Evolutionary conservation across 164 flowering plant species (phyloP).

Genomic region (Aristolochia fimbriata): DNA sequence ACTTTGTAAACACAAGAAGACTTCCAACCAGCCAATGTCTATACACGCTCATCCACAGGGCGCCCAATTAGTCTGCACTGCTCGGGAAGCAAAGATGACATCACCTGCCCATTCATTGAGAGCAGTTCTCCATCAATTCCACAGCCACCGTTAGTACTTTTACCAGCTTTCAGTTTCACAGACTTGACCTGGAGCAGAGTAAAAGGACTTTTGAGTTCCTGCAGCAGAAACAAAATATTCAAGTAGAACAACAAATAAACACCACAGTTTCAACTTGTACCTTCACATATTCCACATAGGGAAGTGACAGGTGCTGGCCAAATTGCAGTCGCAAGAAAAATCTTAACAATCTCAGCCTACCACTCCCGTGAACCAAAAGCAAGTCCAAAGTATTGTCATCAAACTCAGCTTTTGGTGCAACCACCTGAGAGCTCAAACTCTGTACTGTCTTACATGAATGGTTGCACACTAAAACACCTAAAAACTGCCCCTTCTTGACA

Average conservation of each 20-base stretch:
- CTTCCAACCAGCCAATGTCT: background rate
- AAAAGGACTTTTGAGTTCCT: background rate
- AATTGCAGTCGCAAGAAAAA: conserved; percentile 75
- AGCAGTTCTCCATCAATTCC: conserved; percentile 95
- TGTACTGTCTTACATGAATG: conserved; percentile 97
- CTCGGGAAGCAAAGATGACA: conserved; percentile 79
- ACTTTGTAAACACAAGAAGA: background rate
- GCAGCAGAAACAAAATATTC: background rate
- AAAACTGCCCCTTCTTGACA: conserved; percentile 60
- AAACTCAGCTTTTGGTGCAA: conserved; percentile 94
- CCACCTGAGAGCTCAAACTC: conserved; percentile 82
- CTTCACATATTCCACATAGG: conserved; percentile 93
- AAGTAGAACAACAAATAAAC: background rate
- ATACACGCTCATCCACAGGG: conserved; percentile 26
- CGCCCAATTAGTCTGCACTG: conserved; percentile 97
- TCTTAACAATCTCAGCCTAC: conserved; percentile 62
- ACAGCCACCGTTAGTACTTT: conserved; percentile 62
- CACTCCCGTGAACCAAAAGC: conserved; percentile 84
- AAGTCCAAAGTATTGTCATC: conserved; percentile 81
- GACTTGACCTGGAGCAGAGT: conserved; percentile 69
- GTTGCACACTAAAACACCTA: conserved; percentile 88
- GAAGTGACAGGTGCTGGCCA: conserved; percentile 81
- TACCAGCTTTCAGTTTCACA: conserved; percentile 73
- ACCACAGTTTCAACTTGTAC: conserved; percentile 24
- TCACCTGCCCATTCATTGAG: conserved; percentile 63